Conservation (phyloP, 148 eudicot genomes). For the Rhododendron ovatum region DNA sequence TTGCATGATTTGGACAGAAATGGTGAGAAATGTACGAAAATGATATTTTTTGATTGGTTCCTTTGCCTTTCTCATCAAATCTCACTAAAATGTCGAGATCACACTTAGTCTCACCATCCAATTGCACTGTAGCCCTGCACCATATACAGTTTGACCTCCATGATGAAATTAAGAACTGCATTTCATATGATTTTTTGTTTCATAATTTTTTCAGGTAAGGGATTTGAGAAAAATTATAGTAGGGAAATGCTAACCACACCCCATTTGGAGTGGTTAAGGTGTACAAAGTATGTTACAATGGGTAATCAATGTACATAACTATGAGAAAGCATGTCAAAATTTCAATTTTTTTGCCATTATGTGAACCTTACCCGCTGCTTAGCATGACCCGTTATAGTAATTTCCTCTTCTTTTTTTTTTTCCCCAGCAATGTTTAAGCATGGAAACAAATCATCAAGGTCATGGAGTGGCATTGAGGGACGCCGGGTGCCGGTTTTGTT, state of each 20-base stretch:
- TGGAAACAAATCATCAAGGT: conserved; percentile 20
- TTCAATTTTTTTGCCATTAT: neutral
- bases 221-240: neutral
- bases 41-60: neutral
- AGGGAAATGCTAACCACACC: neutral
- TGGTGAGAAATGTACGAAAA: neutral
- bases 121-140: neutral
- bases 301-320: neutral
- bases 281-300: neutral
- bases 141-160: neutral
- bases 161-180: neutral
- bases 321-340: neutral
- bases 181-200: neutral
- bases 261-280: neutral
- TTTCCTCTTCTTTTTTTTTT: neutral
- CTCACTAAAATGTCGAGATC: neutral
- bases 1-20: neutral
- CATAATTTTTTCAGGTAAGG: neutral
- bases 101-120: neutral
- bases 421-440: conserved; percentile 27
- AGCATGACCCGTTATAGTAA: neutral
- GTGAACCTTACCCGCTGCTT: neutral
- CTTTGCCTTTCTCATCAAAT: neutral
- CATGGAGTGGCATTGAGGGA: conserved; percentile 17
- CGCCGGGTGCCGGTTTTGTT: conserved; percentile 24